Percentiles rank a stretch among this genome's conserved stretches.
phyloP scores from a whole-genome alignment of 257 asterid species.

The Solanum acaule region DNA sequence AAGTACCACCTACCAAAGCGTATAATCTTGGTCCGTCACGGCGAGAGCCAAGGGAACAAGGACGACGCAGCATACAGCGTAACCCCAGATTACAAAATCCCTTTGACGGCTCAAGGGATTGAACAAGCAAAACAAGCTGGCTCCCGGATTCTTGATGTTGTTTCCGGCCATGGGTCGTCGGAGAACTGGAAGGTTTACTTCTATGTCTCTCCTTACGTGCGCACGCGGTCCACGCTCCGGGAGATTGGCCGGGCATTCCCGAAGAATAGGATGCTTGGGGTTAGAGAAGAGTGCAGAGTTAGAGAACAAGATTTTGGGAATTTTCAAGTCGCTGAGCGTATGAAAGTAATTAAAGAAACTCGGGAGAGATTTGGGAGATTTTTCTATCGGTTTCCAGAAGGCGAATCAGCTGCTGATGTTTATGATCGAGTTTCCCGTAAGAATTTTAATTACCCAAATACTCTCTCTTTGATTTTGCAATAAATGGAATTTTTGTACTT shows the following conservation, averaged over 20 bases:
- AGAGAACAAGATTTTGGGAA: conserved; percentile 98
- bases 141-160: conserved; percentile 31
- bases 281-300: conserved; percentile 79
- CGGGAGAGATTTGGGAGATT: conserved; percentile 83
- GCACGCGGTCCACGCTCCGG: conserved; percentile 78
- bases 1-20: conserved; percentile 59
- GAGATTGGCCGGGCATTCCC: conserved; percentile 77
- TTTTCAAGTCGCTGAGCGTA: conserved; percentile 77
- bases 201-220: conserved; percentile 73
- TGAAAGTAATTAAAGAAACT: conserved; percentile 75
- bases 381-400: conserved; percentile 86
- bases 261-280: conserved; percentile 53
- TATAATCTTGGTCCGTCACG: conserved; percentile 83
- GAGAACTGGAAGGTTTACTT: conserved; percentile 66
- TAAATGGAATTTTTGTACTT: not conserved
- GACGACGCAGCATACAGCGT: conserved; percentile 56
- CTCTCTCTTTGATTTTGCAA: not conserved
- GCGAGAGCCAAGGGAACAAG: conserved; percentile 79
- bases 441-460: not conserved
- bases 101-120: conserved; percentile 51
- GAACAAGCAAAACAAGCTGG: conserved; percentile 65
- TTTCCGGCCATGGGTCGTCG: conserved; percentile 38
- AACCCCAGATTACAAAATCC: conserved; percentile 78
- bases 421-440: conserved; percentile 85
- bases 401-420: conserved; percentile 94